Percentiles rank a stretch among this genome's conserved stretches.
Conservation (phyloP, 257 asterid species). For the Plantago major region DNA sequence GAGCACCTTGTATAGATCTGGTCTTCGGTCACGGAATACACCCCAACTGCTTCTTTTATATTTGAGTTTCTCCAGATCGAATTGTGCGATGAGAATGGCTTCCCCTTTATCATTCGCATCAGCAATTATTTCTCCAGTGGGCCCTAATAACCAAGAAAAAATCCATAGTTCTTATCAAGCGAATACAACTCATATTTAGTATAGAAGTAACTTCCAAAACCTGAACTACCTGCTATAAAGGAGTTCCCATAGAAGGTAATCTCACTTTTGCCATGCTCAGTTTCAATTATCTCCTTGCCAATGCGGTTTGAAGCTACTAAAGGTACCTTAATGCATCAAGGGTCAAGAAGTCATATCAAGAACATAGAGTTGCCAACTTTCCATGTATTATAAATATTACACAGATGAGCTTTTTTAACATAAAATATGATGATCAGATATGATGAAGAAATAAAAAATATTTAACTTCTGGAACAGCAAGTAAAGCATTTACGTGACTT, state of each 20-base stretch:
- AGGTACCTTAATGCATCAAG: constrained; percentile 60
- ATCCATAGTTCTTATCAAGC: constrained; percentile 11
- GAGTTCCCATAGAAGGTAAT: constrained; percentile 91
- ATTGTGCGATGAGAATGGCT: constrained; percentile 71
- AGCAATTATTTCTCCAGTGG: constrained; percentile 78
- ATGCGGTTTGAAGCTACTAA: constrained; percentile 90
- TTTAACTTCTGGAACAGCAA: too few relatives aligned
- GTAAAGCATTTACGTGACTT: too few relatives aligned
- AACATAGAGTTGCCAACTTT: too few relatives aligned
- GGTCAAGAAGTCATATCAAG: constrained; percentile 4
- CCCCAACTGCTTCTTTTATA: constrained; percentile 88
- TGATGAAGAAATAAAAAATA: too few relatives aligned
- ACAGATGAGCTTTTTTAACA: too few relatives aligned
- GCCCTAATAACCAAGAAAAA: constrained; percentile 43
- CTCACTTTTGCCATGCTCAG: constrained; percentile 85
- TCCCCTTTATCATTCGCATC: constrained; percentile 75
- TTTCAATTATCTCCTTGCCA: constrained; percentile 75
- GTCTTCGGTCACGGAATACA: constrained; percentile 86
- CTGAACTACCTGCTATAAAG: constrained; percentile 79
- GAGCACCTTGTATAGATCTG: constrained; percentile 91
- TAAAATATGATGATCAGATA: too few relatives aligned
- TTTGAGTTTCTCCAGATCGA: constrained; percentile 76
- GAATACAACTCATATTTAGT: neutral
- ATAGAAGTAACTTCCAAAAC: neutral
- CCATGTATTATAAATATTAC: too few relatives aligned